phyloP scores from a whole-genome alignment of 2,329 filamentous ascomycete species.

The Aspergillus unguis region DNA sequence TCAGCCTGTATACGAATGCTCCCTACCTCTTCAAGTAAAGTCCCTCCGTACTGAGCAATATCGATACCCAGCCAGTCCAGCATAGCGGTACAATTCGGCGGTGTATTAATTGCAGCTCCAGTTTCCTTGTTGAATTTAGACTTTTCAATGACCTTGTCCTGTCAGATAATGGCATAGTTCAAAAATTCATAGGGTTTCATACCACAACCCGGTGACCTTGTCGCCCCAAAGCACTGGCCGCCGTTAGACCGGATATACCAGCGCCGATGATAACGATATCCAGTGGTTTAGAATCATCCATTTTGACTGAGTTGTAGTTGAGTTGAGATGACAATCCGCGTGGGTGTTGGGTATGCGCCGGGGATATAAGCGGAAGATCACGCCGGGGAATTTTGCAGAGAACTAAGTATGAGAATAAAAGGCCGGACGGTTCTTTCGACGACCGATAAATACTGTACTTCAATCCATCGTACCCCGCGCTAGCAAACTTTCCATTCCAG shows the following conservation, averaged over 20 bases:
- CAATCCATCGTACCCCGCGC: no score
- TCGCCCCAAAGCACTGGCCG: constrained; percentile 32
- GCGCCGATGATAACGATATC: constrained; percentile 30
- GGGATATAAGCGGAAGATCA: no score
- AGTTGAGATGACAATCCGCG: no score
- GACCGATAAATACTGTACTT: no score
- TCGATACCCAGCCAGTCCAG: constrained; percentile 24
- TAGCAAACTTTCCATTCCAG: no score
- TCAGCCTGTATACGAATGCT: background rate
- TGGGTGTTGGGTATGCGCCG: no score
- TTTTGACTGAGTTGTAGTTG: background rate
- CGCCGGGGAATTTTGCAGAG: no score
- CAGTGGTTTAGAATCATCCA: constrained; percentile 6
- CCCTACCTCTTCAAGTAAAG: constrained; percentile 22
- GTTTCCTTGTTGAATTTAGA: constrained; percentile 24
- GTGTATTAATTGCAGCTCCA: constrained; percentile 26
- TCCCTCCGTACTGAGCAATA: constrained; percentile 23
- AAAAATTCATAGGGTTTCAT: constrained; percentile 3
- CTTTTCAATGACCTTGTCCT: constrained; percentile 28
- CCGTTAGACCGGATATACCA: constrained; percentile 33
- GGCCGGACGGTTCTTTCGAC: no score
- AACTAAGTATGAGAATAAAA: no score
- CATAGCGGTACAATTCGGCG: constrained; percentile 27
- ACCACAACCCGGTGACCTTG: constrained; percentile 35
- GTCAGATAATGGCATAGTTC: no score